Percentiles rank a stretch among this genome's conserved stretches.
Conservation (phyloP, 2,329 filamentous ascomycete genomes). For the Penicillium sclerotigenum region DNA sequence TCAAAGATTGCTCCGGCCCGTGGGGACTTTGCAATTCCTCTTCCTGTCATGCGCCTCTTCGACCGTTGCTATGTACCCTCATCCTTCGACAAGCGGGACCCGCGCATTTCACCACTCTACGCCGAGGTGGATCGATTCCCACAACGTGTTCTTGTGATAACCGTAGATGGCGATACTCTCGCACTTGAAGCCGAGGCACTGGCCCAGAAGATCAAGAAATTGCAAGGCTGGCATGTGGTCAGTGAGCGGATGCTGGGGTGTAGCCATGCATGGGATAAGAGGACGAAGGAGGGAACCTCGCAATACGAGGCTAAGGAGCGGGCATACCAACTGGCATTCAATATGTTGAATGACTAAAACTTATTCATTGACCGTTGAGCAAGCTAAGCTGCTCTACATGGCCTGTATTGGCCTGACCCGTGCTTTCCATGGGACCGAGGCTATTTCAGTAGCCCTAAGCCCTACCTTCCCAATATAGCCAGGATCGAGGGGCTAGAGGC, state of each 20-base stretch:
- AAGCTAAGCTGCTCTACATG: neutral
- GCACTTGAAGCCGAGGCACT: slow-evolving; percentile 32
- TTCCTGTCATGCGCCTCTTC: slow-evolving; percentile 28
- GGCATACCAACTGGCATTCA: slow-evolving; percentile 34
- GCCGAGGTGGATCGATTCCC: slow-evolving; percentile 28
- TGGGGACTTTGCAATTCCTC: slow-evolving; percentile 21
- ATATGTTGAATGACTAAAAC: slow-evolving; percentile 26
- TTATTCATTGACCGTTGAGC: neutral
- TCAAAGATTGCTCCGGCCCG: slow-evolving; percentile 26
- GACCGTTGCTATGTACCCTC: slow-evolving; percentile 29
- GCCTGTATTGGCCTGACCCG: slow-evolving; percentile 1
- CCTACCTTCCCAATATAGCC: slow-evolving; percentile 16
- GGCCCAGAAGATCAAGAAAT: slow-evolving; percentile 23
- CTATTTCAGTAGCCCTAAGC: slow-evolving; percentile 22
- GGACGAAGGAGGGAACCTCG: slow-evolving; percentile 24
- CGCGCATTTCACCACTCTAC: slow-evolving; percentile 33
- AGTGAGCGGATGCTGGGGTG: slow-evolving; percentile 35
- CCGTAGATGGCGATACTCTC: slow-evolving; percentile 29
- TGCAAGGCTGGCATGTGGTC: slow-evolving; percentile 25
- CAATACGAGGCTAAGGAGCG: slow-evolving; percentile 32
- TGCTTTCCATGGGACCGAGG: slow-evolving; percentile 7
- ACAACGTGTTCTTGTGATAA: slow-evolving; percentile 31
- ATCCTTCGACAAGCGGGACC: slow-evolving; percentile 27
- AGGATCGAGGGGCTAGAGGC: neutral
- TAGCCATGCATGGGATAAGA: slow-evolving; percentile 43